These are phyloP conservation scores for Stephania japonica DNA, from an alignment of 164 flowering plant species.

Conservation along the genomic window DNA sequence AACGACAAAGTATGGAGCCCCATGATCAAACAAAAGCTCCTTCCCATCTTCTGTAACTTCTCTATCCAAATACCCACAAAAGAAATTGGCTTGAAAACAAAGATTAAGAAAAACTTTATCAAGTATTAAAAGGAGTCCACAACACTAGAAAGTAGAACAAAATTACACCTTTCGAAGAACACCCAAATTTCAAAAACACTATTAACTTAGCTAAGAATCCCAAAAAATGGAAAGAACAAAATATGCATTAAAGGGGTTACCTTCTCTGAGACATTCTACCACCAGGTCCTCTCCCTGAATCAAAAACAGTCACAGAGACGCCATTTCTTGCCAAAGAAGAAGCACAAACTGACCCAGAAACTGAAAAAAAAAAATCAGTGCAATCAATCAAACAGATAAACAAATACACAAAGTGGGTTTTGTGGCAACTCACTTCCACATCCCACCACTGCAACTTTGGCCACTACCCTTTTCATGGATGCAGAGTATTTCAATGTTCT, in stretches of 20 bases:
- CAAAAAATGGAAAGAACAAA: background rate
- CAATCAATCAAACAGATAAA: background rate
- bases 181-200: too few species aligned
- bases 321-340: constrained; percentile 65
- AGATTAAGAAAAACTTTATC: background rate
- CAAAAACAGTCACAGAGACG: constrained; percentile 66
- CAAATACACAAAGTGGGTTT: background rate
- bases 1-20: constrained; percentile 62
- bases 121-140: background rate
- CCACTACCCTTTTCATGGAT: constrained; percentile 11
- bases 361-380: constrained; percentile 34
- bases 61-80: constrained; percentile 23
- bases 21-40: constrained; percentile 73
- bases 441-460: constrained; percentile 54
- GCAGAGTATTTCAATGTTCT: too few species aligned
- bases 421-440: constrained; percentile 45
- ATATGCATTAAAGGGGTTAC: constrained; percentile 19
- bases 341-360: constrained; percentile 84
- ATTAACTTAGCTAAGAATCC: too few species aligned
- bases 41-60: constrained; percentile 68
- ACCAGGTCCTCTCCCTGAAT: constrained; percentile 81
- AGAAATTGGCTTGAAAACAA: background rate
- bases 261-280: constrained; percentile 89
- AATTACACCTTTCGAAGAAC: too few species aligned
- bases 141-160: too few species aligned